A percentile compares a stretch with the other conserved stretches of the same genome.
These are phyloP conservation scores for Gossypium rotundifolium DNA, from an alignment of 345 rosid species.

Conservation along the genomic window DNA sequence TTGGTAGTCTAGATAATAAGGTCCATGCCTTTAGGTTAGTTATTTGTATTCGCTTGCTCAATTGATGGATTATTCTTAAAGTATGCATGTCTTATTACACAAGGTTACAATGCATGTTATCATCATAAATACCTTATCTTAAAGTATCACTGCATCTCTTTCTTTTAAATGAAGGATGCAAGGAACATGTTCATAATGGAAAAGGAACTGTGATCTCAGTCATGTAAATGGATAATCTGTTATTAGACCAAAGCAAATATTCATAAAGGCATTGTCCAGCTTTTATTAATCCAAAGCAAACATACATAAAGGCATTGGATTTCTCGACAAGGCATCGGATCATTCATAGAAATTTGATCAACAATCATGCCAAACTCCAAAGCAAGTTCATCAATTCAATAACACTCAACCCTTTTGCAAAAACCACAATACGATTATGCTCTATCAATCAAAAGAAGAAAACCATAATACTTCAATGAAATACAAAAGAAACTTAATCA, in stretches of 20 bases:
- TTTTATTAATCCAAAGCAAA: neutral
- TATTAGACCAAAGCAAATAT: neutral
- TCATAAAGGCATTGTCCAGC: neutral
- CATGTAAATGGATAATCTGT: neutral
- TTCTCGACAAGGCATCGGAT: neutral
- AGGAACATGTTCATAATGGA: neutral
- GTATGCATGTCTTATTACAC: neutral
- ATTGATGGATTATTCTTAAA: no score
- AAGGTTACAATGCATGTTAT: neutral
- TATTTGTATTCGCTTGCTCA: no score
- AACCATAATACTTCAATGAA: neutral
- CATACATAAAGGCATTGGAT: neutral
- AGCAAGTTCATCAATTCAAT: neutral
- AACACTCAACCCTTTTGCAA: neutral
- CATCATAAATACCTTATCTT: neutral
- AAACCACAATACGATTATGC: neutral
- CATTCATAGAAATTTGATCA: neutral
- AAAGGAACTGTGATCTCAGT: neutral
- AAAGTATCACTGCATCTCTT: neutral
- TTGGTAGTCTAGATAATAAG: no score
- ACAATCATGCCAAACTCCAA: neutral
- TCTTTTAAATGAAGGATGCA: neutral
- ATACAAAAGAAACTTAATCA: conserved; percentile 40
- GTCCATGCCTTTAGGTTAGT: no score
- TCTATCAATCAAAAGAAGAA: neutral